Percentiles rank a stretch among this genome's conserved stretches.
These are phyloP conservation scores for Talaromyces sp. DNA, from an alignment of 2,329 filamentous ascomycete species.

Conservation along the genomic window DNA sequence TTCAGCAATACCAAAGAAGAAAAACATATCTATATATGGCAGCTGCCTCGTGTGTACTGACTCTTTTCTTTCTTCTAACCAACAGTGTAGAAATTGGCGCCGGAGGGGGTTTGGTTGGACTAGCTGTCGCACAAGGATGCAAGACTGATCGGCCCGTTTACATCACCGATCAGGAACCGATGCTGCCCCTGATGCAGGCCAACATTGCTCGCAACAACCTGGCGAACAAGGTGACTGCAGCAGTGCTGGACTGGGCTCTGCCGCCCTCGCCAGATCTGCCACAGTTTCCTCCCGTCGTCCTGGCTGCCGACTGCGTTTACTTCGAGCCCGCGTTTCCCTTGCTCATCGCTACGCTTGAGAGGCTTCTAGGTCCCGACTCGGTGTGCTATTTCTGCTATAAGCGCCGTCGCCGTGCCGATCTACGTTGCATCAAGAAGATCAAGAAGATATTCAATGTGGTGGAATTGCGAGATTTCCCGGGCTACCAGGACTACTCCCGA, in stretches of 20 bases:
- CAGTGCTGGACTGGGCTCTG: constrained; percentile 72
- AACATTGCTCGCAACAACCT: constrained; percentile 82
- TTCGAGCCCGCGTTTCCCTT: constrained; percentile 93
- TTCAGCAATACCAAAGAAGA: neutral
- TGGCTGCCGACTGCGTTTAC: constrained; percentile 97
- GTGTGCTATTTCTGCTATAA: constrained; percentile 92
- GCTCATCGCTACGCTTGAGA: constrained; percentile 69
- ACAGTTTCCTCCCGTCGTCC: constrained; percentile 65
- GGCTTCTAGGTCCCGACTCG: constrained; percentile 60
- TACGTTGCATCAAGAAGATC: constrained; percentile 67
- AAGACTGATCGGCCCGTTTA: constrained; percentile 55
- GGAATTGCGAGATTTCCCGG: constrained; percentile 55
- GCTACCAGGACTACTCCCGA: constrained; percentile 26
- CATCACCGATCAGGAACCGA: constrained; percentile 82
- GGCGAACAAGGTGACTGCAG: constrained; percentile 56
- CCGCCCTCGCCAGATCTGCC: constrained; percentile 34
- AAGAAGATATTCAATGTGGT: constrained; percentile 61
- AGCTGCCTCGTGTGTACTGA: neutral
- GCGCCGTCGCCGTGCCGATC: constrained; percentile 75
- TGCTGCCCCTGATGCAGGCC: constrained; percentile 77
- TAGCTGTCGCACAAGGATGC: constrained; percentile 55
- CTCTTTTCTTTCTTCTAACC: constrained; percentile 4
- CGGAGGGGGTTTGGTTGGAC: constrained; percentile 78
- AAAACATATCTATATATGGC: neutral
- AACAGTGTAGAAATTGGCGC: constrained; percentile 82